These are phyloP conservation scores for Phlyctochytrium arcticum DNA, from an alignment of 192 early-diverging fungal genomes.

Conservation along the genomic window DNA sequence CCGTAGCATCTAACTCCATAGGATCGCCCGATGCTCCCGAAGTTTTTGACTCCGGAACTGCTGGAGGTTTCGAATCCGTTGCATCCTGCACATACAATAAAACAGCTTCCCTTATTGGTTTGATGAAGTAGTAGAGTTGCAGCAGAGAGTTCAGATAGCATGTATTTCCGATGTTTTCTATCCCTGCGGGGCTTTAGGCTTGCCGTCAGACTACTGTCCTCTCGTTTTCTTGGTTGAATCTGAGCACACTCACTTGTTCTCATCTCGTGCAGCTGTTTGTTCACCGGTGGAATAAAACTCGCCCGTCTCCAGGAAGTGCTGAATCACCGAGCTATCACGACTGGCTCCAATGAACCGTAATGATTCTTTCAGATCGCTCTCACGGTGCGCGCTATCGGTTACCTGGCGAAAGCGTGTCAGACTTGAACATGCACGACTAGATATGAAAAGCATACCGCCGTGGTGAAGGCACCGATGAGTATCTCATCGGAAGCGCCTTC, in stretches of 20 bases:
- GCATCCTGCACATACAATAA: too few species aligned
- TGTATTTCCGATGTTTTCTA: slow-evolving; percentile 43
- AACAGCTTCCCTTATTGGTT: too few species aligned
- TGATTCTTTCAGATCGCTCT: slow-evolving; percentile 8
- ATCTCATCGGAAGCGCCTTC: slow-evolving; percentile 1
- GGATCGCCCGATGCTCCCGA: too few species aligned
- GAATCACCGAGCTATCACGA: slow-evolving; percentile 20
- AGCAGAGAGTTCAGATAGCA: slow-evolving; percentile 42
- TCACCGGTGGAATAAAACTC: slow-evolving; percentile 2
- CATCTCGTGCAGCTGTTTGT: too few species aligned
- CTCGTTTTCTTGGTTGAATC: too few species aligned
- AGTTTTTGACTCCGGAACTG: too few species aligned
- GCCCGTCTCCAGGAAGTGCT: slow-evolving; percentile 27
- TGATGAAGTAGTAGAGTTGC: neutral
- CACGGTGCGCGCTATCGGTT: neutral
- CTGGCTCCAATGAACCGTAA: slow-evolving; percentile 12
- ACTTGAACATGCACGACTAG: too few species aligned
- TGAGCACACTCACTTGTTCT: too few species aligned
- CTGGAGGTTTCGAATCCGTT: too few species aligned
- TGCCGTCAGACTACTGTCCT: neutral
- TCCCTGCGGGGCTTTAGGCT: slow-evolving; percentile 15
- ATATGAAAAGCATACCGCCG: too few species aligned
- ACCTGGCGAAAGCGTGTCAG: too few species aligned
- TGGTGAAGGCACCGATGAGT: slow-evolving; percentile 2
- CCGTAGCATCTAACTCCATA: too few species aligned